Percentiles rank a stretch among this genome's conserved stretches.
phyloP scores from a whole-genome alignment of 306 rosid genomes.

The Fagus sylvatica region DNA sequence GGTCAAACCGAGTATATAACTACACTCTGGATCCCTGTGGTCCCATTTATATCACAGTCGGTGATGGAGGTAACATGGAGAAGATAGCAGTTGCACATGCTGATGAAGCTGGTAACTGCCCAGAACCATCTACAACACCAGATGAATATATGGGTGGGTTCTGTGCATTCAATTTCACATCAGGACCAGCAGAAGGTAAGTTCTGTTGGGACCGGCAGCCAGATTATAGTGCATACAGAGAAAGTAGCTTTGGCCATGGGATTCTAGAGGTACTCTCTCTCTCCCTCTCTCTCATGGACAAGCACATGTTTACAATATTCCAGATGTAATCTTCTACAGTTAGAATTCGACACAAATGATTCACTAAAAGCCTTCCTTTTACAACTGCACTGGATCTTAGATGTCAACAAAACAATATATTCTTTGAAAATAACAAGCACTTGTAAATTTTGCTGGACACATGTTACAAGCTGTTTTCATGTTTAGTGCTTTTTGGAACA shows the following conservation, averaged over 20 bases:
- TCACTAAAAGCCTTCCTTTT: not conserved
- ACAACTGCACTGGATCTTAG: not conserved
- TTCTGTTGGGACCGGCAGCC: constrained; percentile 96
- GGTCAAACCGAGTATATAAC: constrained; percentile 87
- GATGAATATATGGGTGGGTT: constrained; percentile 54
- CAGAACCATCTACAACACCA: constrained; percentile 63
- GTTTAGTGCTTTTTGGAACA: not conserved
- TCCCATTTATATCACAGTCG: constrained; percentile 66
- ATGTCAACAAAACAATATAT: not conserved
- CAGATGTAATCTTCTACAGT: not conserved
- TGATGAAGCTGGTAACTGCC: constrained; percentile 90
- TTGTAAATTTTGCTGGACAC: not conserved
- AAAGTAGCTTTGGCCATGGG: constrained; percentile 96
- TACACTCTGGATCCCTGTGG: constrained; percentile 90
- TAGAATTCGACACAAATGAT: not conserved
- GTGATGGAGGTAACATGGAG: constrained; percentile 90
- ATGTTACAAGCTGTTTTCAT: not conserved
- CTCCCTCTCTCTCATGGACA: constrained; percentile 2
- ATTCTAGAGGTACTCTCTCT: constrained; percentile 69
- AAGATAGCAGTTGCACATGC: constrained; percentile 75
- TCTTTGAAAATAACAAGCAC: not conserved
- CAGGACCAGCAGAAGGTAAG: constrained; percentile 83
- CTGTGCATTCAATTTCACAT: constrained; percentile 80
- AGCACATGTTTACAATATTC: not conserved
- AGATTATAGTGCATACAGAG: constrained; percentile 84